Conservation (phyloP, 108 stramenopile genomes). For the Nitzschia inconspicua region DNA sequence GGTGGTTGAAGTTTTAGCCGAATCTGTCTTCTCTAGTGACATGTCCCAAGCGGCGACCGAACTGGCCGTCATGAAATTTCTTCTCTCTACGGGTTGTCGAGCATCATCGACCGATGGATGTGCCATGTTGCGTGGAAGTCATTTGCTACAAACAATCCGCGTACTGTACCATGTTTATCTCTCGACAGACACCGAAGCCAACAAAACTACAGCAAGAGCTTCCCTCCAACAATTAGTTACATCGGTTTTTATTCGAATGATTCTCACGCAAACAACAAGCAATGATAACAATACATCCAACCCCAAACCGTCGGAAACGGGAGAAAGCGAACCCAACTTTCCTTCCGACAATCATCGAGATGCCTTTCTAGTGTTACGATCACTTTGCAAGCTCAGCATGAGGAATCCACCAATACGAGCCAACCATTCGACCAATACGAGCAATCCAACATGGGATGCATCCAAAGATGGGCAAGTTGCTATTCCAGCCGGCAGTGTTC, state of each 20-base stretch:
- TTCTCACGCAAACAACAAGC: slow-evolving; percentile 1
- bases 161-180: slow-evolving; percentile 92
- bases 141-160: slow-evolving; percentile 90
- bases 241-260: slow-evolving; percentile 89
- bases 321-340: slow-evolving; percentile 36
- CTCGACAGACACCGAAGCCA: slow-evolving; percentile 74
- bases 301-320: not conserved
- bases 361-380: slow-evolving; percentile 93
- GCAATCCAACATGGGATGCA: slow-evolving; percentile 36
- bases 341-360: slow-evolving; percentile 89
- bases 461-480: not conserved
- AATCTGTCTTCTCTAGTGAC: slow-evolving; percentile 65
- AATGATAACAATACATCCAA: not conserved
- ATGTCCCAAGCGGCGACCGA: slow-evolving; percentile 54
- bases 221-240: slow-evolving; percentile 91
- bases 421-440: slow-evolving; percentile 26
- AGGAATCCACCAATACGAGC: slow-evolving; percentile 42
- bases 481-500: not conserved
- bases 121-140: slow-evolving; percentile 76
- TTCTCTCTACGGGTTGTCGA: slow-evolving; percentile 73
- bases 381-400: slow-evolving; percentile 93
- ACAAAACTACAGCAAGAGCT: slow-evolving; percentile 95
- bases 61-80: slow-evolving; percentile 72
- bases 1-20: slow-evolving; percentile 55
- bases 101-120: not conserved